Evolutionary conservation across 2,329 filamentous ascomycete genomes (phyloP), one percentile per base, ranked within the genome.

Genomic region (Colletotrichum endophyticum): DNA sequence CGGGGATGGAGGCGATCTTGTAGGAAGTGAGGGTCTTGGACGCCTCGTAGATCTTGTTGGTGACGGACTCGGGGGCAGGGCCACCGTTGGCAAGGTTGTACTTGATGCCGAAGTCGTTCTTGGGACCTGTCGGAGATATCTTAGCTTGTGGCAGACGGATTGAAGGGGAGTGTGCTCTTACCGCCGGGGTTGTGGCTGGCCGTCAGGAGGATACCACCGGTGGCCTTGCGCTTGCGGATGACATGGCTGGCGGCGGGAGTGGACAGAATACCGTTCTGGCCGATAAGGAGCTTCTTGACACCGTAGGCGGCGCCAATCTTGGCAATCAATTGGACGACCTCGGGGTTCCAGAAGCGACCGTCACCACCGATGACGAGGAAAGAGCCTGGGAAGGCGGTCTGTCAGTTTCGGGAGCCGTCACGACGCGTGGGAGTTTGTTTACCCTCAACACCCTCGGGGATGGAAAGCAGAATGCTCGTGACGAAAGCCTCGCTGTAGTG

Each of bases 141-240:
- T 80, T 71, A 74, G 72, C 68, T 53, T 68, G 44, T 19, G 19
- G 34, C n/a, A 57, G 32, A 30, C 34, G 57, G 57, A 68, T 72
- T 12, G 36, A 61, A 25, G 13, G 57, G 25, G n/a, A 8, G 15
- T 27, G 30, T 22, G 12, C 28, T 34, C 93, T 86, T 89, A 96
- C 96, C 97, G 86, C 97, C 97, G 77, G 97, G 96, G 89, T 99
- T 99, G 91, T 99, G 97, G 85, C 96, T 98, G 81, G 97, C 97
- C 78, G 97, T 99, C 87, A 99, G 89, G 77, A 99, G 91, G 83
- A 99, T 99, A 84, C 97, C 97, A 83, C 97, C 97, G 22, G 97
- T 99, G 76, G 97, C 97, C 87, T 97, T 95, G 83, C 95, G 92
- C 88, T 98, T 96, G 82, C 97, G 94, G 84, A 99, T 99, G 82